Percentiles rank a stretch among this genome's conserved stretches.
phyloP scores from a whole-genome alignment of 768 basidiomycete genomes.

The Pulveroboletus sp. region DNA sequence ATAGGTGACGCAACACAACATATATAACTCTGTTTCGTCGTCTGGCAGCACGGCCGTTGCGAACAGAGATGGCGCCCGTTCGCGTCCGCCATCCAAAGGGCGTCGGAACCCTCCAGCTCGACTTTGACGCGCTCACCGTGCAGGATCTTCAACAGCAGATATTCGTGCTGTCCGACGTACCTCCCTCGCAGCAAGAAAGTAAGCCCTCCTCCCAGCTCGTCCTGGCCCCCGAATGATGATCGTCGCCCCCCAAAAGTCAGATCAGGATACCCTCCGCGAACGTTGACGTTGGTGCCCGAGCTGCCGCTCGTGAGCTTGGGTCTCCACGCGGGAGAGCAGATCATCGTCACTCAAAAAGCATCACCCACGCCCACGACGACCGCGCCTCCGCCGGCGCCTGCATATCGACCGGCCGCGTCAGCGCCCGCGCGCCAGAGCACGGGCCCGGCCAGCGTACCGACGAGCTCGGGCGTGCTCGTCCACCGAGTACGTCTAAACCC shows the following conservation, averaged over 20 bases:
- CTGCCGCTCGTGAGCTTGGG: constrained; percentile 75
- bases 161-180: constrained; percentile 60
- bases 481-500: constrained; percentile 49
- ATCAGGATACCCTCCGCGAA: constrained; percentile 79
- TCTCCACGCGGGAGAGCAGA: constrained; percentile 74
- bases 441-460: constrained; percentile 57
- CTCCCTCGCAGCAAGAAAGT: constrained; percentile 77
- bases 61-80: constrained; percentile 55
- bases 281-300: constrained; percentile 67
- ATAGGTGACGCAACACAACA: constrained; percentile 13
- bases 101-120: constrained; percentile 69
- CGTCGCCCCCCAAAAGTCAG: too few species aligned
- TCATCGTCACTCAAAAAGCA: constrained; percentile 66
- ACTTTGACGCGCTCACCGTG: constrained; percentile 60
- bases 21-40: not conserved
- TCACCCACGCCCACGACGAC: constrained; percentile 13
- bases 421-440: constrained; percentile 15
- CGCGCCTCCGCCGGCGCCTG: constrained; percentile 8
- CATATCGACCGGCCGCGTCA: constrained; percentile 15
- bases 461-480: constrained; percentile 63
- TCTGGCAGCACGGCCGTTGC: too few species aligned
- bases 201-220: constrained; percentile 36
- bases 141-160: constrained; percentile 75
- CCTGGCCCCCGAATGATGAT: too few species aligned
- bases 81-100: constrained; percentile 86